Base-by-base conservation (phyloP, 1,284 basidiomycete genomes). In the Ustilago vetiveriae region DNA sequence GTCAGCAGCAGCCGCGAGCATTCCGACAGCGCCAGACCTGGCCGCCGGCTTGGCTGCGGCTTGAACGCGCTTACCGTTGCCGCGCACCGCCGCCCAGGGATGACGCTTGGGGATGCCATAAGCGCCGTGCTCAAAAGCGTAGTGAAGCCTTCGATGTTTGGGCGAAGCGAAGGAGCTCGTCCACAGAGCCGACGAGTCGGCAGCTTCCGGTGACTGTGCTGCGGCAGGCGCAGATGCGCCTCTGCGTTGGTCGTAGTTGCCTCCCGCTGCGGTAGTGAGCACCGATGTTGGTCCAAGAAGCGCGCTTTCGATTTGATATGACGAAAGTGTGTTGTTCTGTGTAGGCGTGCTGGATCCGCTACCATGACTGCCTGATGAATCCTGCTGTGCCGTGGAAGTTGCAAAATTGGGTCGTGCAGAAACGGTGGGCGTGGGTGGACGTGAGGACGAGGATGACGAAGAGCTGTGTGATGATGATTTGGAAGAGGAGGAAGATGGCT, bases 101-200 rank as follows among this genome's bases (percentile, higher is more conserved):
- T 76, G 73, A 6, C 76, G 49, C 48, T 84, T 84, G 1, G 84
- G 84, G 17, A 84, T 84, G 7, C 84, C 84, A 49, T 82, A 84
- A 6, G 84, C 84, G n/a, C 83, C 84, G 43, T 77, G 69, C 45
- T 76, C 56, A 30, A 82, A 81, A 2, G 63, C 36, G 35, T 60
- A 74, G 26, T 63, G 58, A 17, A 66, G 35, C 41, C 40, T 62
- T 30, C 63, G 46, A 35, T 62, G 63, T 17, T 55, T 60, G 7
- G 59, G 56, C 4, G 60, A 53, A 1, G 60, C 37, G 32, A 72
- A 45, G 1, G 70, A 57, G 35, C 51, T 45, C 1, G 66, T 62
- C 70, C 70, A 72, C 7, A 62, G 46, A 10, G 65, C 48, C 0
- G 70, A 33, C 6, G 53, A 24, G 16, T 58, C 46, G 14, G 59